Evolutionary conservation across 164 flowering plant genomes (phyloP).

Genomic region (Tetracentron sinense): DNA sequence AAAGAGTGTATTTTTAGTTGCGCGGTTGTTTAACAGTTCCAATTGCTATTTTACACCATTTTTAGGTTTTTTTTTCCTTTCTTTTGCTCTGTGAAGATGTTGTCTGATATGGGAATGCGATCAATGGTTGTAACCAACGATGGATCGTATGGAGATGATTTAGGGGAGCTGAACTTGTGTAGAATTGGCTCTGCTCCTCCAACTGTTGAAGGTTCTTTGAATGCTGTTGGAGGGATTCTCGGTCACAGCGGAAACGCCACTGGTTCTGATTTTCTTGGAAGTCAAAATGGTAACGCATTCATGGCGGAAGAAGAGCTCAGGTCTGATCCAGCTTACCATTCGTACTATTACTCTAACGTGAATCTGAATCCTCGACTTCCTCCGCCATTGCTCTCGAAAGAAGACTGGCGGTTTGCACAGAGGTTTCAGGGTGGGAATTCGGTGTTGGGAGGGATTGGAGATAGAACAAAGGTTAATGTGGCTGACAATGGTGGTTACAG

Average conservation of each 20-base stretch:
- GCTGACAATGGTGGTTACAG: slow-evolving; percentile 25
- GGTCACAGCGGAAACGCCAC: slow-evolving; percentile 21
- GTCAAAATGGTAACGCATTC: slow-evolving; percentile 15
- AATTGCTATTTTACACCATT: not conserved
- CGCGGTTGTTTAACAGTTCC: not conserved
- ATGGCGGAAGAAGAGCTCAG: slow-evolving; percentile 56
- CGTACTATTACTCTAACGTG: slow-evolving; percentile 62
- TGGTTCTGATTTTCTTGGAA: slow-evolving; percentile 5
- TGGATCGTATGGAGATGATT: slow-evolving; percentile 40
- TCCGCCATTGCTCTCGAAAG: slow-evolving; percentile 68
- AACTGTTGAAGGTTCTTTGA: slow-evolving; percentile 74
- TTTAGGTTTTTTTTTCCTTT: not conserved
- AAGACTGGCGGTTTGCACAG: slow-evolving; percentile 71
- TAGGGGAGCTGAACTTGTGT: slow-evolving; percentile 49
- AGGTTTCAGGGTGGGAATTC: slow-evolving; percentile 40
- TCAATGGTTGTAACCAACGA: slow-evolving; percentile 37
- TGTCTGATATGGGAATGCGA: slow-evolving; percentile 52
- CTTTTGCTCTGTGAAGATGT: slow-evolving; percentile 27
- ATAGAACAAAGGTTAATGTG: slow-evolving; percentile 47
- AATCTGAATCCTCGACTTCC: slow-evolving; percentile 82
- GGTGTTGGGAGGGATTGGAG: slow-evolving; percentile 56
- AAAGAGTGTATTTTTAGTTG: not conserved
- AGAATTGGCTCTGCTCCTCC: slow-evolving; percentile 93
- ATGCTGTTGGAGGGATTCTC: slow-evolving; percentile 56
- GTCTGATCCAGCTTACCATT: slow-evolving; percentile 68